Evolutionary conservation across 2,329 filamentous ascomycete genomes (phyloP), one percentile per base, ranked within the genome.

Genomic region (Xylaria sp.): DNA sequence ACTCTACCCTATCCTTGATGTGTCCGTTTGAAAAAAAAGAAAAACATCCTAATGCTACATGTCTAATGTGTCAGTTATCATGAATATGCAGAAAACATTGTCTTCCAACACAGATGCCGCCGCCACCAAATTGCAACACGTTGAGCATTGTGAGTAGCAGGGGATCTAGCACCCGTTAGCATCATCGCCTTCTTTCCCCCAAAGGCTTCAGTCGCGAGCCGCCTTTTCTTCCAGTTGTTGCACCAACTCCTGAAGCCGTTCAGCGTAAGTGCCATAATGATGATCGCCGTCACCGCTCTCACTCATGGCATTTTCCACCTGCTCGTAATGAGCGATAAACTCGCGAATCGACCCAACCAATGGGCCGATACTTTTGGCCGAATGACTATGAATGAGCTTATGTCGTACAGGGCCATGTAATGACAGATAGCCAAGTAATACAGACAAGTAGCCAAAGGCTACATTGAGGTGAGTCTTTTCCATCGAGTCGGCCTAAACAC

Each of bases 371-470:
- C 80, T 85, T 67, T 80, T 81, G 41, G 81, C 80, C 9, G 81
- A 78, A 50, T 83, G 82, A 57, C 80, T 80, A 6, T 76, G 71
- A 43, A 79, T 78, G 41, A 89, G 80, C 30, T 80, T 81, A 56
- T 80, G 77, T 53, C 83, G 80, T 8, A 84, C 81, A 4, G 82
- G 80, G 12, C 78, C 74, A 58, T 83, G 80, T 32, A 96, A 83
- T 72, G 90, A 94, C 28, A 97, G 82, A 72, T 94, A 96, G 20
- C 93, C 93, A 2, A 98, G 84, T 6, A 97, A 83, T 15, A 97
- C 90, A 0, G 93, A 90, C 28, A 97, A 84, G 77, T 97, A 97
- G 18, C 93, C 94, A 77, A 95, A 89, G 1, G 92, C 90, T 32
- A 98, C 93, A 72, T 94, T 93, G 59, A 91, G 86, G 67, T 92